Conservation (phyloP, 345 rosid species). For the Melastoma malabathricum region DNA sequence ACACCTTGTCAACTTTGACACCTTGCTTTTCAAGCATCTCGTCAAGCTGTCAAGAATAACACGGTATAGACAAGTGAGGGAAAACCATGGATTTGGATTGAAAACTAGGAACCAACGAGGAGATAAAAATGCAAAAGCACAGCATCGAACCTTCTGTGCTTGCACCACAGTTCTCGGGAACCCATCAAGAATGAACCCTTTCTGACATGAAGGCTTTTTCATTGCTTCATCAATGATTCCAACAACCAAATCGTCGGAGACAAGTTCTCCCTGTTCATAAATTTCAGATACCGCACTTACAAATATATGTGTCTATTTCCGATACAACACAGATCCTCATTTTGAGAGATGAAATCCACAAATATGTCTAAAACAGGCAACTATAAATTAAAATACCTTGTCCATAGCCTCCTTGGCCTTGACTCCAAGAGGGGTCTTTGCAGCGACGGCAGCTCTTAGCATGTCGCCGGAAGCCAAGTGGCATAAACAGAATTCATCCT, state of each 20-base stretch:
- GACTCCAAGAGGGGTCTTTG: constrained; percentile 86
- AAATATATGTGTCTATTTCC: neutral
- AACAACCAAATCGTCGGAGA: constrained; percentile 90
- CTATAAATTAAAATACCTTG: constrained; percentile 30
- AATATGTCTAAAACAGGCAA: no score
- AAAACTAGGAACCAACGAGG: neutral
- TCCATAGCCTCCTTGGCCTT: constrained; percentile 99
- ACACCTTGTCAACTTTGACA: constrained; percentile 64
- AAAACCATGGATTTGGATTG: neutral
- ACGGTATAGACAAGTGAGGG: no score
- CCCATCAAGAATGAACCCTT: constrained; percentile 96
- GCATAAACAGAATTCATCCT: constrained; percentile 88
- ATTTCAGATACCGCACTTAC: constrained; percentile 1
- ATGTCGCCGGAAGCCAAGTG: constrained; percentile 99
- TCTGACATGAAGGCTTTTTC: constrained; percentile 85
- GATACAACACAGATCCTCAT: no score
- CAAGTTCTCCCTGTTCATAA: constrained; percentile 74
- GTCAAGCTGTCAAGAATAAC: constrained; percentile 56
- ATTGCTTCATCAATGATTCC: constrained; percentile 96
- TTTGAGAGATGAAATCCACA: no score
- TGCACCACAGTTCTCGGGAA: constrained; percentile 92
- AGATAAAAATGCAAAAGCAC: neutral
- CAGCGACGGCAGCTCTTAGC: constrained; percentile 93
- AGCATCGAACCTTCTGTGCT: constrained; percentile 60
- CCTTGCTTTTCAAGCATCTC: constrained; percentile 91